Evolutionary conservation across 768 basidiomycete species (phyloP).

Genomic region (Kwoniella pini): DNA sequence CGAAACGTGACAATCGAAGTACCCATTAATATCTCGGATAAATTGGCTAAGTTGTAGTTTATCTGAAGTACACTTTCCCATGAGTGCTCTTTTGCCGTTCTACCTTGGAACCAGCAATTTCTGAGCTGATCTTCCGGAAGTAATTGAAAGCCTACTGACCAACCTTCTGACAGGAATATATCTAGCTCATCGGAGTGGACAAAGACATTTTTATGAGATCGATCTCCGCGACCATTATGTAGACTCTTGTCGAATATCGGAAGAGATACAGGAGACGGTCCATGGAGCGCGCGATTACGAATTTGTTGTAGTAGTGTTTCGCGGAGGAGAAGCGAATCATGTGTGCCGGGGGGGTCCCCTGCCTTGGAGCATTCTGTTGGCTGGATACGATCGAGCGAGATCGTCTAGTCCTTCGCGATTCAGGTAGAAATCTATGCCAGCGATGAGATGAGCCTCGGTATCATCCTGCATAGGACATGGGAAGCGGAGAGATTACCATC

Average conservation of each 20-base stretch:
- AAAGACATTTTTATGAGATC: slow-evolving; percentile 58
- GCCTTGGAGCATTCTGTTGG: slow-evolving; percentile 70
- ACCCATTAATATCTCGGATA: slow-evolving; percentile 63
- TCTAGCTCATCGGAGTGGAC: slow-evolving; percentile 63
- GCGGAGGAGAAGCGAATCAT: slow-evolving; percentile 70
- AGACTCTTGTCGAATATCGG: slow-evolving; percentile 88
- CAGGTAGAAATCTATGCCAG: slow-evolving; percentile 73
- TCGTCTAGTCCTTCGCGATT: slow-evolving; percentile 64
- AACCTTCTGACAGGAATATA: slow-evolving; percentile 85
- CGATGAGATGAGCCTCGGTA: slow-evolving; percentile 64
- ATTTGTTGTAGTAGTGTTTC: slow-evolving; percentile 60
- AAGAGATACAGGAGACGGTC: slow-evolving; percentile 49
- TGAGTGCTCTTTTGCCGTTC: slow-evolving; percentile 30
- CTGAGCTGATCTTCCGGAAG: slow-evolving; percentile 61
- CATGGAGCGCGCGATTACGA: slow-evolving; percentile 54
- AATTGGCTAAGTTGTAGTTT: slow-evolving; percentile 69
- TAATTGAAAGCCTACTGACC: slow-evolving; percentile 85
- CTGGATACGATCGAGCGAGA: slow-evolving; percentile 62
- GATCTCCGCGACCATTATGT: slow-evolving; percentile 77
- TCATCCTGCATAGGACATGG: slow-evolving; percentile 48
- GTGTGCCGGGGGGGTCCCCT: slow-evolving; percentile 90
- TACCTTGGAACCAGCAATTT: slow-evolving; percentile 57
- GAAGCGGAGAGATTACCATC: slow-evolving; percentile 30
- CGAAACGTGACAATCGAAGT: slow-evolving; percentile 75
- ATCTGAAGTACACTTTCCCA: slow-evolving; percentile 63